Evolutionary conservation across 108 stramenopile species (phyloP), one percentile per base, ranked within the genome.

Genomic region (Fragilaria crotonensis): DNA sequence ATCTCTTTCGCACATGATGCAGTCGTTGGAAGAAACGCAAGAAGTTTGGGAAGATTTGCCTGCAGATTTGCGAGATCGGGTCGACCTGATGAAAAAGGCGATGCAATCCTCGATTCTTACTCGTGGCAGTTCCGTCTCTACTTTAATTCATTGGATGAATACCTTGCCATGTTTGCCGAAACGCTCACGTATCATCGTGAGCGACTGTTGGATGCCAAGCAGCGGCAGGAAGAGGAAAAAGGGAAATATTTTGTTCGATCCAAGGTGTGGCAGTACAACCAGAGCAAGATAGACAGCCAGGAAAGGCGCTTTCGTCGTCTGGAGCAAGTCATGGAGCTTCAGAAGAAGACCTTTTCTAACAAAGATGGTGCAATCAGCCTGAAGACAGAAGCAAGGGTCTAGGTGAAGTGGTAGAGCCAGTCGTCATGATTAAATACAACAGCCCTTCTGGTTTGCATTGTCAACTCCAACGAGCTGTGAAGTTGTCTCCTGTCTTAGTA

Each of bases 121-220:
- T 31, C n/a, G n/a, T 20, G 28, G 27, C 11, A 36, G n/a, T 33
- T 14, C 4, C 30, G 30, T 23, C 33, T 80, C 20, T 80, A 54
- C 48, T 80, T 80, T 65, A 54, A 66, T 0, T 66, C 71, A 11
- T 59, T 75, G 28, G 52, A 66, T 3, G 79, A 80, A 56, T 80
- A 80, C 49, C 30, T 80, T 9, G 74, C 79, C 54, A 52, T 80
- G 5, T 72, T 80, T 66, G 67, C 79, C 20, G 79, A 80, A 52
- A 71, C 70, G 11, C 64, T 71, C 5, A 64, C 75, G 26, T 80
- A 80, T 29, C 68, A 69, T 44, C 33, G 45, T 28, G 79, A 80
- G 50, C 74, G 79, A 23, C 49, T 80, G 31, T 67, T 50, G 1
- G 67, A 80, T 33, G 79, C 79, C 45, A 62, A 69, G 45, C 54